phyloP scores from a whole-genome alignment of 352 stramenopile genomes.

The Phytopythium aichiense region DNA sequence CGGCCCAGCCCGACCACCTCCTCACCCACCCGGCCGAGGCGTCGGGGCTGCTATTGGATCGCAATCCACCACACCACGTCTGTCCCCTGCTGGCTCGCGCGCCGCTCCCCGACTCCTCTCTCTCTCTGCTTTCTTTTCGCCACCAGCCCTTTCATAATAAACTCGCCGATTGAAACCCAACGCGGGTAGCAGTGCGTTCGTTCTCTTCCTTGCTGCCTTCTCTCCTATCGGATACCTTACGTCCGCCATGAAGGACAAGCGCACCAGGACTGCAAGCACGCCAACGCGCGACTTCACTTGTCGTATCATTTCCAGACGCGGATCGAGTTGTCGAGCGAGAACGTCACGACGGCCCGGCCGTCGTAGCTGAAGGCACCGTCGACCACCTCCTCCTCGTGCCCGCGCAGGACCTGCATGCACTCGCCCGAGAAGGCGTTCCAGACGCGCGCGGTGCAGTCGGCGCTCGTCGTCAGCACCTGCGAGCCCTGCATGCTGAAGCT shows the following conservation, averaged over 20 bases:
- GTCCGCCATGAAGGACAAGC: background rate
- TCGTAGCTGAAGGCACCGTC: conserved; percentile 67
- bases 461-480: conserved; percentile 51
- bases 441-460: conserved; percentile 49
- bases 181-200: background rate
- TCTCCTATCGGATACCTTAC: background rate
- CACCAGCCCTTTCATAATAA: conserved; percentile 5
- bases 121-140: conserved; percentile 1
- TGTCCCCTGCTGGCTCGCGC: conserved; percentile 12
- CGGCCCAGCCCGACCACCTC: background rate
- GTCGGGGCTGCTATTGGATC: background rate
- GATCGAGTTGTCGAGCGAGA: conserved; percentile 65
- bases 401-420: conserved; percentile 51
- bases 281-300: too few relatives aligned
- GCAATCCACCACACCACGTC: conserved; percentile 11
- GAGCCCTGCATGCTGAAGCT: conserved; percentile 69
- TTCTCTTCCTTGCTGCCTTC: background rate
- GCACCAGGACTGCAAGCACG: too few relatives aligned
- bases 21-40: background rate
- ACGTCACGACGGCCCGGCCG: conserved; percentile 34
- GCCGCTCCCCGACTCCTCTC: conserved; percentile 10
- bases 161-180: conserved; percentile 3
- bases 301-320: conserved; percentile 41
- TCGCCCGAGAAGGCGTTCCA: conserved; percentile 72
- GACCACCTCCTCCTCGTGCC: conserved; percentile 66